These are phyloP conservation scores for Sporobolomyces phaffii DNA, from an alignment of 768 basidiomycete genomes.

Conservation along the genomic window DNA sequence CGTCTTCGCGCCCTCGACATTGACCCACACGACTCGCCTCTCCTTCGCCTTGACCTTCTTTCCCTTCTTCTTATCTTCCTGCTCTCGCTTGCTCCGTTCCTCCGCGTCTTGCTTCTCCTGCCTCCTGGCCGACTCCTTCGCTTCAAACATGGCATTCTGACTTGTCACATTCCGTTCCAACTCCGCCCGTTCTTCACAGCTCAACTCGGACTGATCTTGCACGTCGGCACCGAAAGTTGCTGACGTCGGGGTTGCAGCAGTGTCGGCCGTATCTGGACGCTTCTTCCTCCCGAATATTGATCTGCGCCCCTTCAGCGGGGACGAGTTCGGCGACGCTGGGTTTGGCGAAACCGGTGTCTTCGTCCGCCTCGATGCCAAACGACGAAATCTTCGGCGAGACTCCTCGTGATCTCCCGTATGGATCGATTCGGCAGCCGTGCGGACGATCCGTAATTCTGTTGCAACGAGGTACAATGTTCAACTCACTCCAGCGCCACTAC, in stretches of 20 bases:
- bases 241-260: slow-evolving; percentile 16
- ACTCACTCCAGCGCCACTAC: no score
- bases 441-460: slow-evolving; percentile 66
- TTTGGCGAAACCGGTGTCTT: background rate
- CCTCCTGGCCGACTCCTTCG: slow-evolving; percentile 36
- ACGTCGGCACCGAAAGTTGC: slow-evolving; percentile 14
- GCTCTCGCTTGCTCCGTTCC: slow-evolving; percentile 51
- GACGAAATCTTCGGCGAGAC: slow-evolving; percentile 36
- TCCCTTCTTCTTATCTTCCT: slow-evolving; percentile 50
- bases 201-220: slow-evolving; percentile 18
- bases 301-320: slow-evolving; percentile 20
- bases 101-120: slow-evolving; percentile 33
- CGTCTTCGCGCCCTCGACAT: slow-evolving; percentile 63
- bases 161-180: slow-evolving; percentile 32
- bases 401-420: slow-evolving; percentile 80
- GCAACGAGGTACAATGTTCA: background rate
- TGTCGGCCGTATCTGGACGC: slow-evolving; percentile 1
- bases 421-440: slow-evolving; percentile 83
- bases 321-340: background rate
- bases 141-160: slow-evolving; percentile 36
- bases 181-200: slow-evolving; percentile 22
- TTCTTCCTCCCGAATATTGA: slow-evolving; percentile 18
- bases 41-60: slow-evolving; percentile 45
- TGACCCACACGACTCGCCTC: slow-evolving; percentile 71
- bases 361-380: slow-evolving; percentile 12